Percentiles rank a stretch among this genome's conserved stretches.
These are phyloP conservation scores for Boletus tomentosulus DNA, from an alignment of 768 basidiomycete species.

Conservation along the genomic window DNA sequence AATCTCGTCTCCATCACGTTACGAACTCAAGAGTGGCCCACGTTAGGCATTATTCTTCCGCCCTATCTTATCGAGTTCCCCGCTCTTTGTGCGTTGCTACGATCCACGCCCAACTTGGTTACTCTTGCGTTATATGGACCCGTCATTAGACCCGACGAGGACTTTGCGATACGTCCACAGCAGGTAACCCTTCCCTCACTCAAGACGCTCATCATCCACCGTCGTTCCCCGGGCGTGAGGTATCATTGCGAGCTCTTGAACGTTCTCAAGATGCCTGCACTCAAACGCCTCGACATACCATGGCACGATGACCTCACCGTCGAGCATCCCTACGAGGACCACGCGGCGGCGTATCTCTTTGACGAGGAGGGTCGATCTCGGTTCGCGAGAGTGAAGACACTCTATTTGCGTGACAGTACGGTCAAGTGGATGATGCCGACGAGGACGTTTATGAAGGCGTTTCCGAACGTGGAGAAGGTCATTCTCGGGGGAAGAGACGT, in stretches of 20 bases:
- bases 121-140: conserved; percentile 13
- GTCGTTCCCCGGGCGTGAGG: conserved; percentile 9
- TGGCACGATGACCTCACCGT: conserved; percentile 16
- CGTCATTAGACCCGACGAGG: conserved; percentile 12
- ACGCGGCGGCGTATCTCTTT: conserved; percentile 7
- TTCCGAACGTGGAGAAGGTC: conserved; percentile 14
- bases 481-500: conserved; percentile 13
- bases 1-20: conserved; percentile 14
- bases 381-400: conserved; percentile 8
- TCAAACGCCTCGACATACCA: conserved; percentile 14
- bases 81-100: conserved; percentile 10
- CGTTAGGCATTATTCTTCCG: not conserved
- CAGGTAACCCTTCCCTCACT: conserved; percentile 4
- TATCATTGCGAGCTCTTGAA: conserved; percentile 15
- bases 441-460: conserved; percentile 14
- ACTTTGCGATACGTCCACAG: conserved; percentile 1
- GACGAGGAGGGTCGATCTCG: conserved; percentile 6
- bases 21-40: conserved; percentile 10
- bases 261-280: conserved; percentile 6
- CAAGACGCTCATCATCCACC: conserved; percentile 15
- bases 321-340: conserved; percentile 5
- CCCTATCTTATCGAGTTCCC: conserved; percentile 16
- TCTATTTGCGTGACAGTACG: conserved; percentile 13
- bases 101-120: conserved; percentile 5
- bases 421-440: conserved; percentile 10